A percentile compares a stretch with the other conserved stretches of the same genome.
These are phyloP conservation scores for Linderina pennispora DNA, from an alignment of 192 early-diverging fungal genomes.

Conservation along the genomic window DNA sequence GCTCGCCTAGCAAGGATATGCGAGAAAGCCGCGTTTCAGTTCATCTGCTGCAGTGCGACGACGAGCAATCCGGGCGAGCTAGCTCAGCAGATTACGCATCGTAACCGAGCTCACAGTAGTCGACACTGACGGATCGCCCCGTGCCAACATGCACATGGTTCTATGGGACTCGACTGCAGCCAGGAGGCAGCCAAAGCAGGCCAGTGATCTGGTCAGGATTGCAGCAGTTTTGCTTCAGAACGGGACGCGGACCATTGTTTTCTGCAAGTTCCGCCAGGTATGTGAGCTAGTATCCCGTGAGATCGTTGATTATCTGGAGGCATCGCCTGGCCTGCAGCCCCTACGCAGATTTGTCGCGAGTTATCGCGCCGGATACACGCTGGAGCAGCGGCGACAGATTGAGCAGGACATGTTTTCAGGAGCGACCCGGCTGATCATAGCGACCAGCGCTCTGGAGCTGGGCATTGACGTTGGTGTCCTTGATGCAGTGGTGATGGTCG, in stretches of 20 bases:
- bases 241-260: conserved; percentile 47
- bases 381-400: conserved; percentile 56
- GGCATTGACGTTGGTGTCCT: conserved; percentile 72
- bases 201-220: conserved; percentile 25
- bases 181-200: not conserved
- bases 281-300: conserved; percentile 47
- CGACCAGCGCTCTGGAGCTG: conserved; percentile 78
- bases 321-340: not conserved
- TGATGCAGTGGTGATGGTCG: conserved; percentile 71
- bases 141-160: conserved; percentile 7
- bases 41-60: conserved; percentile 71
- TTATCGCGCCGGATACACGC: conserved; percentile 74
- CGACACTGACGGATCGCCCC: conserved; percentile 17
- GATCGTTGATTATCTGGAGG: conserved; percentile 5
- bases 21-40: conserved; percentile 27
- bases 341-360: conserved; percentile 40
- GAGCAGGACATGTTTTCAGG: conserved; percentile 65
- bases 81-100: conserved; percentile 8
- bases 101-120: not conserved
- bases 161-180: conserved; percentile 7
- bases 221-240: conserved; percentile 24
- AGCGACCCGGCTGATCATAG: conserved; percentile 54
- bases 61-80: conserved; percentile 50
- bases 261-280: conserved; percentile 44
- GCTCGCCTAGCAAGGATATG: conserved; percentile 57